Evolutionary conservation across 345 rosid species (phyloP).

Genomic region (Physaria fendleri): DNA sequence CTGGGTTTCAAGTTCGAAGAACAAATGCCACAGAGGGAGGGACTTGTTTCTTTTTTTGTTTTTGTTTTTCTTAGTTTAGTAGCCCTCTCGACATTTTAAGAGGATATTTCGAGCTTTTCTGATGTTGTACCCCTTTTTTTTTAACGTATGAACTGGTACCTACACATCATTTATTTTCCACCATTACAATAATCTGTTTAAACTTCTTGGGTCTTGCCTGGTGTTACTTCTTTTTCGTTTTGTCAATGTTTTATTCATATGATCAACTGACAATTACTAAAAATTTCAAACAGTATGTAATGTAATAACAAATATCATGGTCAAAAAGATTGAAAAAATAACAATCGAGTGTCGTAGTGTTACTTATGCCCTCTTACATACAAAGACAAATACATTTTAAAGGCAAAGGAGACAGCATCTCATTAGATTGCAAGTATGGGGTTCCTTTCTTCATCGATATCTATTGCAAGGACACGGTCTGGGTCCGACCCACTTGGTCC

Average conservation of each 20-base stretch:
- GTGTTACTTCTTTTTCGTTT: neutral
- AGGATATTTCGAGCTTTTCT: slow-evolving; percentile 9
- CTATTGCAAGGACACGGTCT: slow-evolving; percentile 49
- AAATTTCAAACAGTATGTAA: neutral
- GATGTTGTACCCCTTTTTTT: slow-evolving; percentile 9
- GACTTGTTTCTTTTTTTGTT: neutral
- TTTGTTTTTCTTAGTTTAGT: neutral
- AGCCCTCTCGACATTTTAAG: neutral
- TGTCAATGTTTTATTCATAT: neutral
- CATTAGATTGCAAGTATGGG: slow-evolving; percentile 42
- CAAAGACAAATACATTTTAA: neutral
- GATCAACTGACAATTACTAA: neutral
- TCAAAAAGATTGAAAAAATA: neutral
- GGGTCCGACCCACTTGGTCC: slow-evolving; percentile 88
- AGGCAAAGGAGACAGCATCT: neutral
- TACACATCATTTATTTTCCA: slow-evolving; percentile 4
- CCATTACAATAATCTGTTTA: neutral
- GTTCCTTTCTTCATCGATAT: slow-evolving; percentile 83
- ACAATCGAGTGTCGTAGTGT: neutral
- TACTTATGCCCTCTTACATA: slow-evolving; percentile 2
- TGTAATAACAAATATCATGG: neutral
- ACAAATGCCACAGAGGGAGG: slow-evolving; percentile 12
- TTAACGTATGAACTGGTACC: neutral
- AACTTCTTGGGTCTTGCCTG: neutral
- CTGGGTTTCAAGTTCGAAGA: slow-evolving; percentile 22